Evolutionary conservation across 192 early-diverging fungal genomes (phyloP).

Genomic region (Paraglomus occultum): DNA sequence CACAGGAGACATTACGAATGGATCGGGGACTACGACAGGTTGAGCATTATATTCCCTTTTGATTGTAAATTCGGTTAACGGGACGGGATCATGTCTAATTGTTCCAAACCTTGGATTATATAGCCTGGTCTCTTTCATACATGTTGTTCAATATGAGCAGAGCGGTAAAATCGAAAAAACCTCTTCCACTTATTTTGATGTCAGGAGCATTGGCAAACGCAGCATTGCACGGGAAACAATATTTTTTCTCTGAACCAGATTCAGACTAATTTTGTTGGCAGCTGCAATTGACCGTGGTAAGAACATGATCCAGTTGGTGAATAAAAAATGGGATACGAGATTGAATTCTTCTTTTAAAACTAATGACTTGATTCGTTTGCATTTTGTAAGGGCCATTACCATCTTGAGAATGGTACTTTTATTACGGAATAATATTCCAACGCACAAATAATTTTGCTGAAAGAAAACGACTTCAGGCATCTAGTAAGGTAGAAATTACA

Average conservation of each 20-base stretch:
- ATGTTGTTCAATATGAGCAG: not conserved
- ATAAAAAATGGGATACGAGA: no score
- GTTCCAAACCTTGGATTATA: not conserved
- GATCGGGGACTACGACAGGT: slow-evolving; percentile 3
- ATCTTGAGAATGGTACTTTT: no score
- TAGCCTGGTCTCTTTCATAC: slow-evolving; percentile 8
- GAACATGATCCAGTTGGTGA: no score
- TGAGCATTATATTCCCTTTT: not conserved
- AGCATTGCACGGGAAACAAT: not conserved
- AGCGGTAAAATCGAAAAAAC: slow-evolving; percentile 4
- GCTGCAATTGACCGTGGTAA: no score
- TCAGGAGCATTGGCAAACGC: slow-evolving; percentile 6
- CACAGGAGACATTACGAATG: not conserved
- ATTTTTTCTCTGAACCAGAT: not conserved
- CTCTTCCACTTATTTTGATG: not conserved
- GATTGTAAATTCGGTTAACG: not conserved
- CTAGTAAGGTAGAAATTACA: no score
- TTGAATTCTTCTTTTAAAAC: no score
- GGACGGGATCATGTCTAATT: not conserved
- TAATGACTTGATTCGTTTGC: no score
- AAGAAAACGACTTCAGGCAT: no score
- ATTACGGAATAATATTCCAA: no score
- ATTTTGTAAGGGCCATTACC: no score
- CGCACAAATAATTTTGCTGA: no score
- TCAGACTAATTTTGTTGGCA: no score